These are phyloP conservation scores for Poa annua DNA, from an alignment of 176 grass and related monocot genomes.

Conservation along the genomic window DNA sequence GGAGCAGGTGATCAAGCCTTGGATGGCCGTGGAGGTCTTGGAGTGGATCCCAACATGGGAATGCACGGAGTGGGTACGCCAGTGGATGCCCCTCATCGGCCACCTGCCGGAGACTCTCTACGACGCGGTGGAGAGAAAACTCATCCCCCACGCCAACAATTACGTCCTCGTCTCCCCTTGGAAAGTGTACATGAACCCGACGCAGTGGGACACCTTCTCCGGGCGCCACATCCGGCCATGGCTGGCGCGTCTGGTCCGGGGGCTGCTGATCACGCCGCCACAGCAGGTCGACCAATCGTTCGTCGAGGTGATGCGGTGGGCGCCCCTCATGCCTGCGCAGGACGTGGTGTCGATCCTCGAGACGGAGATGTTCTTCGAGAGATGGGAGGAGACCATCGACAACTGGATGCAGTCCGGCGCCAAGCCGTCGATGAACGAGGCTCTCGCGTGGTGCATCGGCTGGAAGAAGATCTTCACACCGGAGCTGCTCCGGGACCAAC, in stretches of 20 bases:
- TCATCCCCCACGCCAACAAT: not conserved
- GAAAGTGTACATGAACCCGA: not conserved
- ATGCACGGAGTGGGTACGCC: too few relatives aligned
- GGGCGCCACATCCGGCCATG: conserved; percentile 41
- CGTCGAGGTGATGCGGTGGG: not conserved
- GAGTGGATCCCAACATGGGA: too few relatives aligned
- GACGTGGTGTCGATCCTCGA: conserved; percentile 56
- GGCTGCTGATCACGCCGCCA: not conserved
- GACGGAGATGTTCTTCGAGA: not conserved
- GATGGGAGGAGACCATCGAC: not conserved
- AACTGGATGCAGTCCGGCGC: not conserved
- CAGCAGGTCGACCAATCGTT: not conserved
- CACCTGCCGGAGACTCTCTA: too few relatives aligned
- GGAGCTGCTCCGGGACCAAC: conserved; percentile 60
- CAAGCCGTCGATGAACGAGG: conserved; percentile 39
- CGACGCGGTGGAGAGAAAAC: not conserved
- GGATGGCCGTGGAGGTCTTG: too few relatives aligned
- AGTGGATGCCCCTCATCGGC: too few relatives aligned
- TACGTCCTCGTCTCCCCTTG: not conserved
- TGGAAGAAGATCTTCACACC: conserved; percentile 60
- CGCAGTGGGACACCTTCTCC: not conserved
- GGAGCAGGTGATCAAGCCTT: too few relatives aligned
- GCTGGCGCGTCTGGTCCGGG: conserved; percentile 41
- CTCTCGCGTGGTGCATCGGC: conserved; percentile 46
- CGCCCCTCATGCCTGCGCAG: not conserved